Evolutionary conservation across 2,329 filamentous ascomycete genomes (phyloP).

Genomic region (Blastomyces percursus): DNA sequence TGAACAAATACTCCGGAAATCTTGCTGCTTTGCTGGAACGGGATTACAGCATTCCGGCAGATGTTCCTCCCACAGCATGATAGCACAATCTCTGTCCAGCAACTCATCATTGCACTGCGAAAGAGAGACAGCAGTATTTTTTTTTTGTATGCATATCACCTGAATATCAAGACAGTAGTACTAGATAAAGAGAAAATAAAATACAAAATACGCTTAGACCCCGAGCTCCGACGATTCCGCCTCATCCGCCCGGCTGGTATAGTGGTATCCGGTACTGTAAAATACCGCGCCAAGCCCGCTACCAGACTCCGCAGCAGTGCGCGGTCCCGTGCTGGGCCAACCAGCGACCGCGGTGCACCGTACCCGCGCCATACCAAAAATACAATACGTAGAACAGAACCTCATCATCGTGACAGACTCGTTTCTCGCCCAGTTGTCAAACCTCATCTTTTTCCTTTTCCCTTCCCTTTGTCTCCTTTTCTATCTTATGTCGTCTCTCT

Average conservation of each 20-base stretch:
- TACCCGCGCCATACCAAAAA: background rate
- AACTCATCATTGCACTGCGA: background rate
- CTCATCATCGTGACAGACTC: constrained; percentile 10
- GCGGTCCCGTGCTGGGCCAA: background rate
- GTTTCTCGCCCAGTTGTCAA: constrained; percentile 9
- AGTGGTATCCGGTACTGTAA: background rate
- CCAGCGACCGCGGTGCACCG: background rate
- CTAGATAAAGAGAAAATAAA: background rate
- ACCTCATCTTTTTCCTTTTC: constrained; percentile 11
- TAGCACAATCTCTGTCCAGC: background rate
- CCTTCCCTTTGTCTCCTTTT: constrained; percentile 10
- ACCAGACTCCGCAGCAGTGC: background rate
- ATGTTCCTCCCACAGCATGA: too few relatives aligned
- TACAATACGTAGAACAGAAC: background rate
- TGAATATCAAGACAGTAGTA: background rate
- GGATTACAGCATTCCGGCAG: background rate
- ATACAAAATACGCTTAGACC: background rate
- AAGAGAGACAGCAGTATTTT: background rate
- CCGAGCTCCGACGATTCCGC: constrained; percentile 2
- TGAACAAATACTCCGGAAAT: background rate
- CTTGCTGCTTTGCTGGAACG: background rate
- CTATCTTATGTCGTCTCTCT: constrained; percentile 10
- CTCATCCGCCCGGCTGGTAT: background rate
- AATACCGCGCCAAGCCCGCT: background rate
- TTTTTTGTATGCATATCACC: background rate